phyloP scores from a whole-genome alignment of 2,329 filamentous ascomycete species.

The Pseudogymnoascus pannorum region DNA sequence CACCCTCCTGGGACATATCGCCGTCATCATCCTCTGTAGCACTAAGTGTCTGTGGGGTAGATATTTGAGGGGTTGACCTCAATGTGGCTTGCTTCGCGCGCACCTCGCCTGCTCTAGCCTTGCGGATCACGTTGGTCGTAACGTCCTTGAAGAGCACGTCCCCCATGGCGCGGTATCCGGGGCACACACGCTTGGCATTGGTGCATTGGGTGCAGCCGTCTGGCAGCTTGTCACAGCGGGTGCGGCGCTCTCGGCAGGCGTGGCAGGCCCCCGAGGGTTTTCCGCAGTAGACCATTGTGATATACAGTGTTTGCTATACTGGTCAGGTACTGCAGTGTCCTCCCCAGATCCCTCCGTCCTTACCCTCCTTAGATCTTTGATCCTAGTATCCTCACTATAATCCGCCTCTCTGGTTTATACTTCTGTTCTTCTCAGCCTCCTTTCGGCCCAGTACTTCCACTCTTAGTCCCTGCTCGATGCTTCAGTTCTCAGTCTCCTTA shows the following conservation, averaged over 20 bases:
- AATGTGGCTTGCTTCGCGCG: conserved; percentile 8
- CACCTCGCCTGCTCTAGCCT: conserved; percentile 34
- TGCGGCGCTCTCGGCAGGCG: conserved; percentile 48
- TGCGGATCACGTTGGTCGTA: conserved; percentile 47
- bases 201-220: conserved; percentile 48
- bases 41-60: background rate
- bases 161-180: conserved; percentile 47
- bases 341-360: background rate
- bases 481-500: background rate
- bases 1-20: background rate
- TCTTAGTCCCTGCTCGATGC: background rate
- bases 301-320: background rate
- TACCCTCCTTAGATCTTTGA: background rate
- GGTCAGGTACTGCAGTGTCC: background rate
- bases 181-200: conserved; percentile 44
- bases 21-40: background rate
- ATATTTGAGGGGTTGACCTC: background rate
- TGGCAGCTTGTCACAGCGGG: conserved; percentile 46
- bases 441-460: background rate
- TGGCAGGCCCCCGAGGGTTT: conserved; percentile 51
- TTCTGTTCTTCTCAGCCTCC: background rate
- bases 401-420: background rate
- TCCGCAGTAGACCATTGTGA: conserved; percentile 48
- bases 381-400: background rate
- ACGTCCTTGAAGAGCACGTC: conserved; percentile 53